A percentile compares a stretch with the other conserved stretches of the same genome.
These are phyloP conservation scores for Clonostachys solani DNA, from an alignment of 2,329 filamentous ascomycete species.

Conservation along the genomic window DNA sequence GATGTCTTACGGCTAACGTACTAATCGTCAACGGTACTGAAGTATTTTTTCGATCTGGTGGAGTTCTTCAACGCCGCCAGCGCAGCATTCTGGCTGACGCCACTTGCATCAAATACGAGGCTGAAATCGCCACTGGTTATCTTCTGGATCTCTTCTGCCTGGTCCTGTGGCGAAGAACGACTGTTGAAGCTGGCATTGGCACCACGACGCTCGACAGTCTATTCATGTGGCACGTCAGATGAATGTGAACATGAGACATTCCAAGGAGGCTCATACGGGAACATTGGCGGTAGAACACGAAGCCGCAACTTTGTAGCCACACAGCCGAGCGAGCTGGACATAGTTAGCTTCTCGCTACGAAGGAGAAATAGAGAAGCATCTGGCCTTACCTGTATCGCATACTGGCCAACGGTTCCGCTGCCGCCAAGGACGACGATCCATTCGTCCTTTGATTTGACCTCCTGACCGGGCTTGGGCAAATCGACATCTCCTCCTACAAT, in stretches of 20 bases:
- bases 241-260: neutral
- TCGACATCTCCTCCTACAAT: constrained; percentile 16
- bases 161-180: constrained; percentile 16
- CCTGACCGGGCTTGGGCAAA: constrained; percentile 10
- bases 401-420: constrained; percentile 26
- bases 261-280: constrained; percentile 8
- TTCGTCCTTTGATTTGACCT: constrained; percentile 14
- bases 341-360: neutral
- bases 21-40: constrained; percentile 26
- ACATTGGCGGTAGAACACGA: constrained; percentile 24
- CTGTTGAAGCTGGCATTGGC: constrained; percentile 25
- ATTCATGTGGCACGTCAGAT: neutral
- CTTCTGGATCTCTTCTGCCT: constrained; percentile 19
- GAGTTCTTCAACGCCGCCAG: constrained; percentile 20
- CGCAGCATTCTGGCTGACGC: constrained; percentile 17
- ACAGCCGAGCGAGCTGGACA: constrained; percentile 22
- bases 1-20: constrained; percentile 5
- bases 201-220: constrained; percentile 19
- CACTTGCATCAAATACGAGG: constrained; percentile 24
- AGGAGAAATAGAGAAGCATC: neutral
- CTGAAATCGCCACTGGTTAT: constrained; percentile 25
- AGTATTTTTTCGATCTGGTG: constrained; percentile 16
- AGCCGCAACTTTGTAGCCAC: constrained; percentile 28
- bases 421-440: constrained; percentile 30
- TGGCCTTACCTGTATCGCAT: constrained; percentile 17